phyloP scores from a whole-genome alignment of 73 alveolate genomes.

The Stentor coeruleus region DNA sequence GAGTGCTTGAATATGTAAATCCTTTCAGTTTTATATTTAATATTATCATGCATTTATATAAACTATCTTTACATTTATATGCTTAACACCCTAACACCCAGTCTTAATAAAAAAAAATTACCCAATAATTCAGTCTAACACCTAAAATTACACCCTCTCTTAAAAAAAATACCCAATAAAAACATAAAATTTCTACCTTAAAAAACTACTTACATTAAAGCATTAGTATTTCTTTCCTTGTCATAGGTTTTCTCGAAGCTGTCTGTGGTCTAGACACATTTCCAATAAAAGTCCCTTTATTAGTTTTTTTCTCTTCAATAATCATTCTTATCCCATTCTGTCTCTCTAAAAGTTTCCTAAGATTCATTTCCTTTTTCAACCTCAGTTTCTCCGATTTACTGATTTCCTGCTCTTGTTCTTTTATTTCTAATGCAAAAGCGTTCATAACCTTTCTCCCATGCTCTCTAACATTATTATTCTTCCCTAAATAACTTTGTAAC shows the following conservation, averaged over 20 bases:
- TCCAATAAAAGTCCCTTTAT: neutral
- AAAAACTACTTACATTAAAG: no score
- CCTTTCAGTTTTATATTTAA: neutral
- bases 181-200: no score
- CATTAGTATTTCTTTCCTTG: neutral
- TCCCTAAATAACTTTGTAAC: constrained; percentile 9
- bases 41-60: neutral
- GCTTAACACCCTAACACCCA: neutral
- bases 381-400: neutral
- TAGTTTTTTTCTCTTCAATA: neutral
- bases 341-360: neutral
- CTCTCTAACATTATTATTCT: neutral
- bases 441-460: neutral
- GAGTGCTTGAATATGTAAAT: no score
- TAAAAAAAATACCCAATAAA: neutral
- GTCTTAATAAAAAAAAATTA: no score
- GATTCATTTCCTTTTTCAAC: neutral
- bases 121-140: neutral
- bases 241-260: constrained; percentile 5
- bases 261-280: neutral
- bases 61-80: neutral
- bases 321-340: neutral
- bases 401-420: neutral
- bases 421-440: neutral
- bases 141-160: neutral